phyloP scores from a whole-genome alignment of 108 stramenopile genomes.

The Pseudonitzschia pungens region DNA sequence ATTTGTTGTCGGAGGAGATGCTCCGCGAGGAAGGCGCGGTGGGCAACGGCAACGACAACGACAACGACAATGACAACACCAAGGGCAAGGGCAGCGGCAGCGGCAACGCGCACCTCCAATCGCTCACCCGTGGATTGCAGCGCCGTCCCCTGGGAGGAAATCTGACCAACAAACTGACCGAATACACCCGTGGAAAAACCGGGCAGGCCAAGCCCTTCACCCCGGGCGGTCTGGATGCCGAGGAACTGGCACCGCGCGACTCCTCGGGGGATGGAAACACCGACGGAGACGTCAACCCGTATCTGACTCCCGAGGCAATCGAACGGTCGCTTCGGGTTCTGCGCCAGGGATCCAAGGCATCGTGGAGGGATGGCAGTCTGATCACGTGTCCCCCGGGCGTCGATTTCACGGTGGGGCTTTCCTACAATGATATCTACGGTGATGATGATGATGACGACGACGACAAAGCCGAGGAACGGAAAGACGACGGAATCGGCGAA shows the following conservation, averaged over 20 bases:
- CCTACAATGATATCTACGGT: conserved; percentile 63
- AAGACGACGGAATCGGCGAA: conserved; percentile 17
- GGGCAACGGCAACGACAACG: not conserved
- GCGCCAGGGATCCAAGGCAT: conserved; percentile 52
- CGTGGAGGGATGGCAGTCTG: conserved; percentile 65
- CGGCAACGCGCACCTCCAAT: too few relatives aligned
- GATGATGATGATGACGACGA: conserved; percentile 39
- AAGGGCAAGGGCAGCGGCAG: not conserved
- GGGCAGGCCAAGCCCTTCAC: conserved; percentile 67
- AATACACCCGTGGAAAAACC: conserved; percentile 72
- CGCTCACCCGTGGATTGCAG: conserved; percentile 15
- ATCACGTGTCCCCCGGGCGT: conserved; percentile 74
- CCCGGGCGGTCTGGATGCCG: conserved; percentile 65
- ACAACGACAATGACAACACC: too few relatives aligned
- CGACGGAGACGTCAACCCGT: conserved; percentile 28
- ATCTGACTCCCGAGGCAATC: conserved; percentile 49
- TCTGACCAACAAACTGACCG: conserved; percentile 67
- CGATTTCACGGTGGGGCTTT: conserved; percentile 60
- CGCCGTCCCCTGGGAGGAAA: conserved; percentile 64
- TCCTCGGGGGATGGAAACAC: not conserved
- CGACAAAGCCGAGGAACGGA: conserved; percentile 12
- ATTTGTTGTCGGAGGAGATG: conserved; percentile 18
- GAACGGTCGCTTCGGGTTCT: conserved; percentile 47
- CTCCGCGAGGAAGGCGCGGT: conserved; percentile 8
- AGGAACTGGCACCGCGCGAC: conserved; percentile 23